Conservation (phyloP, 345 rosid species). For the Brassica cretica region DNA sequence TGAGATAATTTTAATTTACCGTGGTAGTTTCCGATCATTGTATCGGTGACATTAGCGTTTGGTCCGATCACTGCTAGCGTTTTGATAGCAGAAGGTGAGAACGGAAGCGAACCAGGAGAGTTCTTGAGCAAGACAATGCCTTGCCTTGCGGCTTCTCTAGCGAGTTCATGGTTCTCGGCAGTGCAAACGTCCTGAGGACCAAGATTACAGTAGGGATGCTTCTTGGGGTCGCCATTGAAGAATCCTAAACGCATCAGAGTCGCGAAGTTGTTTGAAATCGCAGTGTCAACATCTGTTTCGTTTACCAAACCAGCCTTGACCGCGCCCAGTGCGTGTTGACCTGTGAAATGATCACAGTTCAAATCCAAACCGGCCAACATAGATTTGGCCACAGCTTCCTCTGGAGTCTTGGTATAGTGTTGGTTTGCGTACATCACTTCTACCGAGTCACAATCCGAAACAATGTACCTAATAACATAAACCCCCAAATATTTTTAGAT, state of each 20-base stretch:
- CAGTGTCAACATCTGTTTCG: too few relatives aligned
- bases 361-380: slow-evolving; percentile 70
- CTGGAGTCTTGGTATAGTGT: slow-evolving; percentile 25
- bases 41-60: slow-evolving; percentile 60
- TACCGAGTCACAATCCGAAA: not conserved
- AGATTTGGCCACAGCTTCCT: slow-evolving; percentile 65
- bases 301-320: too few relatives aligned
- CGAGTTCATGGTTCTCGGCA: slow-evolving; percentile 55
- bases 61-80: slow-evolving; percentile 77
- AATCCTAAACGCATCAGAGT: too few relatives aligned
- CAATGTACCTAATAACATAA: slow-evolving; percentile 41
- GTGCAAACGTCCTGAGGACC: slow-evolving; percentile 76
- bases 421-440: slow-evolving; percentile 44
- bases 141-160: slow-evolving; percentile 75
- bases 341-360: slow-evolving; percentile 50
- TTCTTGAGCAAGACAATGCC: slow-evolving; percentile 83
- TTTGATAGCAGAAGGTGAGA: slow-evolving; percentile 50
- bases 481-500: too few relatives aligned
- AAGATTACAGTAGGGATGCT: slow-evolving; percentile 33
- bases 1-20: slow-evolving; percentile 35
- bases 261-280: too few relatives aligned
- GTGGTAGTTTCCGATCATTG: slow-evolving; percentile 75
- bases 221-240: too few relatives aligned
- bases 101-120: slow-evolving; percentile 55
- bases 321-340: too few relatives aligned